Evolutionary conservation across 495 filamentous ascomycete species (phyloP).

Genomic region (Astrothelium subdiscretum): DNA sequence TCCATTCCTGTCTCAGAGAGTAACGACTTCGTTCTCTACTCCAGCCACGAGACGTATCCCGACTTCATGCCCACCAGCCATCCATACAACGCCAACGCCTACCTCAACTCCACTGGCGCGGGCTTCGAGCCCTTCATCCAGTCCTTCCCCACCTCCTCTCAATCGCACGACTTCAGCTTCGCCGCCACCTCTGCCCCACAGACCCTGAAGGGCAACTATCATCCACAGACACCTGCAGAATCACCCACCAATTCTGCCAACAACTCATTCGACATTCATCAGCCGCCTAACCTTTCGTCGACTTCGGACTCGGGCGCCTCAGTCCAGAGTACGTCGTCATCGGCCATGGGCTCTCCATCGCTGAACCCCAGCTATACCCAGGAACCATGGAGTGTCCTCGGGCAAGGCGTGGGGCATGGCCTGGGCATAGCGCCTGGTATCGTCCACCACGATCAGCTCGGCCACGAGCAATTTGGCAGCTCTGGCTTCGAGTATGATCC

Average conservation of each 20-base stretch:
- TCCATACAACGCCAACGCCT: constrained; percentile 6
- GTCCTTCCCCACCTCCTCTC: not conserved
- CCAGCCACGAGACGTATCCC: constrained; percentile 4
- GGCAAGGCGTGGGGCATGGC: constrained; percentile 49
- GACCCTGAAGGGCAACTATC: constrained; percentile 7
- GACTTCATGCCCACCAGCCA: constrained; percentile 10
- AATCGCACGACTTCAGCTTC: not conserved
- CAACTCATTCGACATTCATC: constrained; percentile 26
- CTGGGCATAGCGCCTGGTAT: constrained; percentile 57
- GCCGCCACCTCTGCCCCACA: not conserved
- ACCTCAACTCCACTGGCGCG: constrained; percentile 8
- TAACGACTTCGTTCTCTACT: constrained; percentile 17
- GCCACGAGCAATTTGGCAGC: constrained; percentile 27
- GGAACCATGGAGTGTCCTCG: constrained; percentile 46
- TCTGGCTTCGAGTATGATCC: constrained; percentile 45
- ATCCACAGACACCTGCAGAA: constrained; percentile 15
- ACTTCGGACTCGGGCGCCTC: constrained; percentile 69
- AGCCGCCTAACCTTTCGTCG: constrained; percentile 39
- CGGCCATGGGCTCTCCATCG: constrained; percentile 69
- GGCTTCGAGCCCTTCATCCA: constrained; percentile 8
- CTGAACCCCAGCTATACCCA: constrained; percentile 44
- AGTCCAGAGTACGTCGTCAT: constrained; percentile 59
- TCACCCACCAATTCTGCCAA: constrained; percentile 24
- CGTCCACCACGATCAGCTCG: constrained; percentile 49
- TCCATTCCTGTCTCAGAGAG: constrained; percentile 9